A percentile compares a stretch with the other conserved stretches of the same genome.
phyloP scores from a whole-genome alignment of 202 grass and related monocot species.

The Zizania palustris region DNA sequence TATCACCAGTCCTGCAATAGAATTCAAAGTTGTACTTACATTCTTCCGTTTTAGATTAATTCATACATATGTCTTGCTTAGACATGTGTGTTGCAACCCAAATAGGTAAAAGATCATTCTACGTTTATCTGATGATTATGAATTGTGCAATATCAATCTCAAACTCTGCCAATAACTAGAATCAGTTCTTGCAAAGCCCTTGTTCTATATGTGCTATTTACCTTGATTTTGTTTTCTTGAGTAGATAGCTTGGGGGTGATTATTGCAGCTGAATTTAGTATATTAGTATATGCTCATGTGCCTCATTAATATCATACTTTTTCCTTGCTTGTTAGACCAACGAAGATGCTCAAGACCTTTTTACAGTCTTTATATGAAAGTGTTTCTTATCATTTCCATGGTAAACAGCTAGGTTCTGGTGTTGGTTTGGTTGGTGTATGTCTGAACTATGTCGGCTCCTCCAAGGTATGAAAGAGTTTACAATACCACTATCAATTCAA shows the following conservation, averaged over 20 bases:
- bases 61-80: neutral
- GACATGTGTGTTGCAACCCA: neutral
- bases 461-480: conserved; percentile 64
- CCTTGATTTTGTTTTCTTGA: neutral
- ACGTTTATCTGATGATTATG: neutral
- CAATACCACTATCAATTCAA: conserved; percentile 12
- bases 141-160: neutral
- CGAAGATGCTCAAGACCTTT: neutral
- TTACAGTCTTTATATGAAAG: neutral
- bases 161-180: neutral
- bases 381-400: conserved; percentile 39
- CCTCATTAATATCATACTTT: neutral
- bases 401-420: conserved; percentile 85
- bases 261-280: neutral
- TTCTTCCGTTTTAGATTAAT: neutral
- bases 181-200: neutral
- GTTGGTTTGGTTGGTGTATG: conserved; percentile 87
- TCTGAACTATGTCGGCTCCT: conserved; percentile 70
- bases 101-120: neutral
- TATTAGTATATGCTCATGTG: neutral
- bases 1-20: too few relatives aligned
- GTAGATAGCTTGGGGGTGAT: neutral
- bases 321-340: neutral
- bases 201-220: neutral
- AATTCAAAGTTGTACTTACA: too few relatives aligned